Conservation (phyloP, 2,329 filamentous ascomycete species). For the Venturia pyrina region DNA sequence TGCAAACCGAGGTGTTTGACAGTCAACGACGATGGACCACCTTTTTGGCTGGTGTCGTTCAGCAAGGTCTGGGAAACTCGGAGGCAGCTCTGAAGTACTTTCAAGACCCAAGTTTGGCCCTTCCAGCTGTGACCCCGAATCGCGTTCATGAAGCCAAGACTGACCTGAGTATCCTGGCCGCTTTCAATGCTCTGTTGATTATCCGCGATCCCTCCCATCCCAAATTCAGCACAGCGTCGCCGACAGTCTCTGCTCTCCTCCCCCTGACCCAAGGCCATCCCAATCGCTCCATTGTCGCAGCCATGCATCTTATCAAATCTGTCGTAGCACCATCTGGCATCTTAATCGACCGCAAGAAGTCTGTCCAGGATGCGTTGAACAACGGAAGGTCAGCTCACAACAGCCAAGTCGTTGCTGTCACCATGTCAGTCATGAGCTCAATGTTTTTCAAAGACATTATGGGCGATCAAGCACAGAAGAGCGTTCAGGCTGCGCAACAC, state of each 20-base stretch:
- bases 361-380: slow-evolving; percentile 62
- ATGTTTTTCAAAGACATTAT: slow-evolving; percentile 75
- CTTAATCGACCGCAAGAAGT: slow-evolving; percentile 69
- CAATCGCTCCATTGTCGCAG: slow-evolving; percentile 66
- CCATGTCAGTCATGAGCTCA: slow-evolving; percentile 74
- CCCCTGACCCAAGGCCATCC: slow-evolving; percentile 58
- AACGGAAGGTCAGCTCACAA: slow-evolving; percentile 62
- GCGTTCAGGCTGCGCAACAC: slow-evolving; percentile 38
- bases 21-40: slow-evolving; percentile 45
- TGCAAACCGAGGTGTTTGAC: slow-evolving; percentile 21
- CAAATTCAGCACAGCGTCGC: slow-evolving; percentile 44
- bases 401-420: slow-evolving; percentile 70
- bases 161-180: slow-evolving; percentile 37
- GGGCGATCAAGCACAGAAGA: slow-evolving; percentile 48
- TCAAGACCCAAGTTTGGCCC: slow-evolving; percentile 48
- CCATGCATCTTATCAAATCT: slow-evolving; percentile 66
- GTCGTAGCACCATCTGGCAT: slow-evolving; percentile 49
- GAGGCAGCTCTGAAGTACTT: slow-evolving; percentile 59
- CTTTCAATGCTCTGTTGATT: slow-evolving; percentile 39
- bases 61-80: slow-evolving; percentile 68
- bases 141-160: slow-evolving; percentile 21
- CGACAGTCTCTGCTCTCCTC: slow-evolving; percentile 56
- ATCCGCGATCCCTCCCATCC: slow-evolving; percentile 28
- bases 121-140: slow-evolving; percentile 27
- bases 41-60: slow-evolving; percentile 67